A percentile compares a stretch with the other conserved stretches of the same genome.
Conservation (phyloP, 2,329 filamentous ascomycete species). For the Exophiala xenobiotica region DNA sequence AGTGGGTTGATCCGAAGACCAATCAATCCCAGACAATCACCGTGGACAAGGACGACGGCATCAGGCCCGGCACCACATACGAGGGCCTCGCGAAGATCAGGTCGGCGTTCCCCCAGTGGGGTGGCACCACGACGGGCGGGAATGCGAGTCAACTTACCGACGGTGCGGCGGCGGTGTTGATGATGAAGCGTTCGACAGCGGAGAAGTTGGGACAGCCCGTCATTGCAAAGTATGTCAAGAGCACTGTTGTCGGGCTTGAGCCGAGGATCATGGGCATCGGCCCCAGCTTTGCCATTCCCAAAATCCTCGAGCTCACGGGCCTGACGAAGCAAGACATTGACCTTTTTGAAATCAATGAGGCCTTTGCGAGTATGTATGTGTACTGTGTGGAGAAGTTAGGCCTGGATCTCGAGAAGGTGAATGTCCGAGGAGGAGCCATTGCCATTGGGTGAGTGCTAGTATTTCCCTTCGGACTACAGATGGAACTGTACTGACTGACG, state of each 20-base stretch:
- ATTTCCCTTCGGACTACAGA: slow-evolving; percentile 93
- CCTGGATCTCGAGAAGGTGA: slow-evolving; percentile 81
- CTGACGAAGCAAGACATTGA: slow-evolving; percentile 88
- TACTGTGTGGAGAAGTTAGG: slow-evolving; percentile 90
- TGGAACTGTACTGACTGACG: slow-evolving; percentile 64
- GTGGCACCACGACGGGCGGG: slow-evolving; percentile 82
- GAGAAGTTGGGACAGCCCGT: slow-evolving; percentile 84
- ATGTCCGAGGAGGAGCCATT: slow-evolving; percentile 95
- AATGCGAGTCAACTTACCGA: slow-evolving; percentile 96
- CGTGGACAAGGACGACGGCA: slow-evolving; percentile 81
- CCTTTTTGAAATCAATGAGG: slow-evolving; percentile 99
- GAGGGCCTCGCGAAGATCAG: slow-evolving; percentile 86
- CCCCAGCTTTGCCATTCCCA: slow-evolving; percentile 92
- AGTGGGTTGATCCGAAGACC: slow-evolving; percentile 86
- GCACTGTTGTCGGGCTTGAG: slow-evolving; percentile 83
- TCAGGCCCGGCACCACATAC: slow-evolving; percentile 78
- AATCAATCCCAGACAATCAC: slow-evolving; percentile 79
- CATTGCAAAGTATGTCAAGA: slow-evolving; percentile 88
- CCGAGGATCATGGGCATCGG: slow-evolving; percentile 96
- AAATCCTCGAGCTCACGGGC: slow-evolving; percentile 81
- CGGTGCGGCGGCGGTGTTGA: slow-evolving; percentile 87
- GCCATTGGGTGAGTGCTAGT: slow-evolving; percentile 23
- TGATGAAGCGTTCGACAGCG: slow-evolving; percentile 93
- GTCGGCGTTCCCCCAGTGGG: slow-evolving; percentile 85
- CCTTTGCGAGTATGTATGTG: slow-evolving; percentile 84